These are phyloP conservation scores for Datura wrightii DNA, from an alignment of 257 asterid genomes.

Conservation along the genomic window DNA sequence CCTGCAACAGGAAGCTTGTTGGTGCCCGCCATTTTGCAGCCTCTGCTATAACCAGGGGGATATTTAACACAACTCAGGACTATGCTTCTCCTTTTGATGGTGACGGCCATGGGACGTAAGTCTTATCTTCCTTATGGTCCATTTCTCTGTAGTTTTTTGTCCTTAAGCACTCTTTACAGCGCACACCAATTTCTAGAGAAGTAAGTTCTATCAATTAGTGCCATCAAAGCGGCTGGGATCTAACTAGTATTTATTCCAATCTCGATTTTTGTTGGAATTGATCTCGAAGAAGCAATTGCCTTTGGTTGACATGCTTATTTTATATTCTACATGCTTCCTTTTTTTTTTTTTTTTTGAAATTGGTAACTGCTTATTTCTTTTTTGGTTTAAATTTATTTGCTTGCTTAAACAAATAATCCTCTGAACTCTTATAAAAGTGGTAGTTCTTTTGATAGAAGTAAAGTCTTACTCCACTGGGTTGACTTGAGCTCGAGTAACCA, in stretches of 20 bases:
- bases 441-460: not conserved
- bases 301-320: conserved; percentile 24
- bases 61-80: conserved; percentile 91
- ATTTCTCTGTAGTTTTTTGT: not conserved
- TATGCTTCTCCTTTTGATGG: conserved; percentile 97
- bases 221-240: not conserved
- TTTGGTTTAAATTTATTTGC: not conserved
- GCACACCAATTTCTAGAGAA: not conserved
- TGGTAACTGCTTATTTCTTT: not conserved
- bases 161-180: not conserved
- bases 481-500: not conserved
- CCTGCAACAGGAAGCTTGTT: conserved; percentile 94
- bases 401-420: not conserved
- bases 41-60: conserved; percentile 97
- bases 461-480: not conserved
- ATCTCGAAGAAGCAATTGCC: not conserved
- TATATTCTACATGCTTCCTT: no score
- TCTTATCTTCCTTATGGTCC: conserved; percentile 28
- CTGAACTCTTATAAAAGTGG: not conserved
- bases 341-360: no score
- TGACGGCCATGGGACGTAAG: conserved; percentile 99
- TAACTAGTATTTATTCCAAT: not conserved
- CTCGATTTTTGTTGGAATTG: not conserved
- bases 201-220: conserved; percentile 4
- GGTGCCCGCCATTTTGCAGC: conserved; percentile 99